These are phyloP conservation scores for Candida ponderosae DNA, from an alignment of 805 yeast species.

Conservation along the genomic window DNA sequence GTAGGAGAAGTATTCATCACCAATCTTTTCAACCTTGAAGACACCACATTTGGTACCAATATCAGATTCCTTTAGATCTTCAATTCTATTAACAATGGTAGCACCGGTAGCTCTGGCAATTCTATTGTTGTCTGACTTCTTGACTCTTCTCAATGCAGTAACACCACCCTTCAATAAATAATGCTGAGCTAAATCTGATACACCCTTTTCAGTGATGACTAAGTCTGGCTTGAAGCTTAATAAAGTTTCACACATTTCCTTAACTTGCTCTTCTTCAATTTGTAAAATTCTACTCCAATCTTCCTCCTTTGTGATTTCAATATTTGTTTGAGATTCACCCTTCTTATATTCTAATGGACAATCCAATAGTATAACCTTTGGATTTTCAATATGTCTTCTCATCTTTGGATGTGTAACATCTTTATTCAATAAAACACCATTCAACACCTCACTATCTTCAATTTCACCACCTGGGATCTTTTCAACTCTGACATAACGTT, in stretches of 20 bases:
- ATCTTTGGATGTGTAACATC: conserved; percentile 99
- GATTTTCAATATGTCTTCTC: conserved; percentile 85
- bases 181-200: conserved; percentile 95
- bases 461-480: conserved; percentile 98
- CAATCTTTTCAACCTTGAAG: conserved; percentile 90
- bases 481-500: conserved; percentile 89
- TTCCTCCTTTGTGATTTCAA: conserved; percentile 91
- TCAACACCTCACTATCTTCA: conserved; percentile 78
- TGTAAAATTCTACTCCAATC: conserved; percentile 95
- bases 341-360: conserved; percentile 97
- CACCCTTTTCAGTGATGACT: conserved; percentile 97
- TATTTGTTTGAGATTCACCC: conserved; percentile 98
- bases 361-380: conserved; percentile 82
- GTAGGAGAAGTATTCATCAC: conserved; percentile 93
- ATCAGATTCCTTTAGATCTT: conserved; percentile 87
- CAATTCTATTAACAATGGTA: conserved; percentile 90
- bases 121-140: conserved; percentile 93
- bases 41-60: conserved; percentile 84
- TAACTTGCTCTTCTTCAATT: conserved; percentile 97
- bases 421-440: conserved; percentile 89
- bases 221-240: conserved; percentile 84
- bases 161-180: conserved; percentile 89
- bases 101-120: conserved; percentile 98
- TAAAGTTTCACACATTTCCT: conserved; percentile 75
- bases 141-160: conserved; percentile 86